phyloP scores from a whole-genome alignment of 1,139 yeast genomes.

The Scheffersomyces titani region DNA sequence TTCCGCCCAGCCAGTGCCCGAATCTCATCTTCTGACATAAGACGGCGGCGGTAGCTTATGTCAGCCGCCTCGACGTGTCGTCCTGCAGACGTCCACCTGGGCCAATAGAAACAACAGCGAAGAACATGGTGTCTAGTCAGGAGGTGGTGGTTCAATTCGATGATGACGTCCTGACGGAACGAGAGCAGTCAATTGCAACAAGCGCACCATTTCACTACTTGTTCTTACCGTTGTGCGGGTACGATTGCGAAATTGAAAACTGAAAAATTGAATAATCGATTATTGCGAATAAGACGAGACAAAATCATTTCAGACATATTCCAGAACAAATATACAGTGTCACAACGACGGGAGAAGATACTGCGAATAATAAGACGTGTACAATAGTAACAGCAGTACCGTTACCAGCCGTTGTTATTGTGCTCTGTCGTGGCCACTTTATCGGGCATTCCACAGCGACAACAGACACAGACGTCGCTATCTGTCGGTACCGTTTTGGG shows the following conservation, averaged over 20 bases:
- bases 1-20: too few species aligned
- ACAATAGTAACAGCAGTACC: too few species aligned
- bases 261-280: too few species aligned
- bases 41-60: background rate
- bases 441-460: background rate
- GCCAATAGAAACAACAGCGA: background rate
- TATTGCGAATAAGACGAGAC: background rate
- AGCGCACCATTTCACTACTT: too few species aligned
- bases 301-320: background rate
- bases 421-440: background rate
- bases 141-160: background rate
- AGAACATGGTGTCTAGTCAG: background rate
- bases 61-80: slow-evolving; percentile 8
- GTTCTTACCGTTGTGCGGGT: too few species aligned
- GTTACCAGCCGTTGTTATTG: background rate
- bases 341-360: background rate
- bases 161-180: too few species aligned
- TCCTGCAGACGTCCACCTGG: slow-evolving; percentile 8
- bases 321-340: background rate
- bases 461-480: background rate
- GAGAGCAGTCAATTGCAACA: too few species aligned
- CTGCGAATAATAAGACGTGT: background rate
- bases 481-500: background rate
- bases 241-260: background rate
- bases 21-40: too few species aligned